phyloP scores from a whole-genome alignment of 108 stramenopile species.

The Conticribra guillardii region DNA sequence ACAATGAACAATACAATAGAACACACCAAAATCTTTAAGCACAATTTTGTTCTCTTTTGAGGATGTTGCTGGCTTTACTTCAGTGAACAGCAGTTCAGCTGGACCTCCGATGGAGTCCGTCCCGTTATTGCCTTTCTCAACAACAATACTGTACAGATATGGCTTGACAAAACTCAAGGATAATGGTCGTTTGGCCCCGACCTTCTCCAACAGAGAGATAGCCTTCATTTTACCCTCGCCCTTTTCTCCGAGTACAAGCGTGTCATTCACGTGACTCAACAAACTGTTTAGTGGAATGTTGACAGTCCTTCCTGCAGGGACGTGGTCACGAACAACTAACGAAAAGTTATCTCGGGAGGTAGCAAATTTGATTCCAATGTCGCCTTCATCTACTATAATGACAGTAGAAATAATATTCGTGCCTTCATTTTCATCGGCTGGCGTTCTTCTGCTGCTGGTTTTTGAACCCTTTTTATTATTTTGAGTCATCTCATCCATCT shows the following conservation, averaged over 20 bases:
- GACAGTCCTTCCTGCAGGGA: too few species aligned
- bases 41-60: slow-evolving; percentile 59
- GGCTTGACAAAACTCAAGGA: slow-evolving; percentile 71
- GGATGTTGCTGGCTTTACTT: slow-evolving; percentile 35
- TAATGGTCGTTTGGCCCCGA: slow-evolving; percentile 66
- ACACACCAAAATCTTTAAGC: slow-evolving; percentile 70
- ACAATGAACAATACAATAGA: too few species aligned
- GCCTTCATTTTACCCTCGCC: slow-evolving; percentile 60
- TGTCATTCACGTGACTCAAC: slow-evolving; percentile 74
- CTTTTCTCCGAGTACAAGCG: slow-evolving; percentile 65
- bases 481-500: too few species aligned
- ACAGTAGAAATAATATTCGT: slow-evolving; percentile 43
- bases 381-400: slow-evolving; percentile 56
- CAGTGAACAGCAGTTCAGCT: slow-evolving; percentile 67
- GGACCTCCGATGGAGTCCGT: slow-evolving; percentile 63
- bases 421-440: slow-evolving; percentile 8
- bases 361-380: slow-evolving; percentile 81
- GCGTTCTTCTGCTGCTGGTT: slow-evolving; percentile 3
- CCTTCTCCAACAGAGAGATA: slow-evolving; percentile 57
- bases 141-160: slow-evolving; percentile 53
- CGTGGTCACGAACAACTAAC: too few species aligned
- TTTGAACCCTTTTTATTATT: slow-evolving; percentile 60
- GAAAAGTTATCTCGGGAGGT: slow-evolving; percentile 63
- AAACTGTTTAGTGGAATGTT: slow-evolving; percentile 60
- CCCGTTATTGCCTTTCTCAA: slow-evolving; percentile 49